Evolutionary conservation across 2,329 filamentous ascomycete species (phyloP), one percentile per base, ranked within the genome.

Genomic region (Alternaria sp.): DNA sequence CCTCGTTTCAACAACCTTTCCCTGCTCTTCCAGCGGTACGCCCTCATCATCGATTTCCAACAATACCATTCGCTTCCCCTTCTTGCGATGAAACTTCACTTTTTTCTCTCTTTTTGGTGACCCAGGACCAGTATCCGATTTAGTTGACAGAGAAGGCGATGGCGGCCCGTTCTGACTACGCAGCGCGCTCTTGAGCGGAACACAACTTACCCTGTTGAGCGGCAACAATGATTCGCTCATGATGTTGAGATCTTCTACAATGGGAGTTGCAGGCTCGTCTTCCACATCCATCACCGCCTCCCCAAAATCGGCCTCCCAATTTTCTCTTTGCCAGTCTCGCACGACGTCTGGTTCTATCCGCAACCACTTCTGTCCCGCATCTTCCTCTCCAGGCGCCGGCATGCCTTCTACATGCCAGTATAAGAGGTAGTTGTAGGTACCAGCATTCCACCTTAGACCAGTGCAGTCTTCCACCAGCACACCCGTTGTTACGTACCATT

Each of bases 401-500:
- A 55, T 48, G 2, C 43, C 30, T 11, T 56, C 54, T 22, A 40
- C 44, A 16, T 48, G 53, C 54, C 54, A 56, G 3, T 36, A 56
- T 6, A 56, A 7, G 16, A 56, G 30, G 28, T 56, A 50, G 4
- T 25, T 36, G 18, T 49, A 56, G 14, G 28, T 38, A 10, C 54
- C 54, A 1, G 55, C 55, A 10, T 43, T 51, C 55, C 55, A 58
- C 3, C 38, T n/a, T 10, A 58, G 16, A 4, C 55, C 55, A 1
- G n/a, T 27, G 22, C 18, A 18, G 7, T 52, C 41, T 27, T 58
- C 48, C 2, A 45, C 32, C 5, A 58, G 40, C 2, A 58, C 2
- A 4, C 55, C 55, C 2, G 55, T 58, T 2, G 55, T 58, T 12
- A 48, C 55, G 1, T 52, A 53, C 55, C 55, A 58, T 10, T 52